phyloP scores from a whole-genome alignment of 2,329 filamentous ascomycete genomes.

The Colletotrichum nymphaeae region DNA sequence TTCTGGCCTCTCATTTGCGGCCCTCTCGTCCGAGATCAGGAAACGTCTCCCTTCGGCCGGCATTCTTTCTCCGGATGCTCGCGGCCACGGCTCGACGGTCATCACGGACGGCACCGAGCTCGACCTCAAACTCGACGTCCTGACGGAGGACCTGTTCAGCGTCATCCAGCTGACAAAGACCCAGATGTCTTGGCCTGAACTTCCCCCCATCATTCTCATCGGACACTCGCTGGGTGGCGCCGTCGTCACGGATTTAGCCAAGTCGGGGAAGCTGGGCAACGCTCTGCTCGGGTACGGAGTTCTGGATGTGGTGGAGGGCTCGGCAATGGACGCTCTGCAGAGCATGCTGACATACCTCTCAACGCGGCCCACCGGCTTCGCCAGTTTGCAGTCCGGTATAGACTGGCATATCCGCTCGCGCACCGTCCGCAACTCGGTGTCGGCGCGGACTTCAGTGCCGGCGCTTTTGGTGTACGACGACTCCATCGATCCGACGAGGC shows the following conservation, averaged over 20 bases:
- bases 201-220: constrained; percentile 84
- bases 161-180: constrained; percentile 75
- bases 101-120: constrained; percentile 53
- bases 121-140: constrained; percentile 78
- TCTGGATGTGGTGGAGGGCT: constrained; percentile 95
- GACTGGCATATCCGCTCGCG: constrained; percentile 94
- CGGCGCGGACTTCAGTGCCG: constrained; percentile 90
- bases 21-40: constrained; percentile 81
- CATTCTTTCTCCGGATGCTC: constrained; percentile 85
- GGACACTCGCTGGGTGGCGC: constrained; percentile 95
- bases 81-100: constrained; percentile 84
- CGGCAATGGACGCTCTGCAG: constrained; percentile 92
- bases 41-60: constrained; percentile 83
- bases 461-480: constrained; percentile 72
- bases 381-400: constrained; percentile 81
- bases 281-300: constrained; percentile 87
- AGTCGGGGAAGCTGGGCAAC: constrained; percentile 71
- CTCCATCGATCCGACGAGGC: constrained; percentile 49
- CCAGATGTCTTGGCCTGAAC: constrained; percentile 76
- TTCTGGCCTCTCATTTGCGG: constrained; percentile 87
- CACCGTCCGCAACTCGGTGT: constrained; percentile 84
- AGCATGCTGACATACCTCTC: constrained; percentile 95
- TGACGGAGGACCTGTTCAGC: constrained; percentile 78
- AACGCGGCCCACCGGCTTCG: constrained; percentile 82
- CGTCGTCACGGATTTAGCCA: constrained; percentile 86